These are phyloP conservation scores for Backusella liffmaniae DNA, from an alignment of 192 early-diverging fungal genomes.

Conservation along the genomic window DNA sequence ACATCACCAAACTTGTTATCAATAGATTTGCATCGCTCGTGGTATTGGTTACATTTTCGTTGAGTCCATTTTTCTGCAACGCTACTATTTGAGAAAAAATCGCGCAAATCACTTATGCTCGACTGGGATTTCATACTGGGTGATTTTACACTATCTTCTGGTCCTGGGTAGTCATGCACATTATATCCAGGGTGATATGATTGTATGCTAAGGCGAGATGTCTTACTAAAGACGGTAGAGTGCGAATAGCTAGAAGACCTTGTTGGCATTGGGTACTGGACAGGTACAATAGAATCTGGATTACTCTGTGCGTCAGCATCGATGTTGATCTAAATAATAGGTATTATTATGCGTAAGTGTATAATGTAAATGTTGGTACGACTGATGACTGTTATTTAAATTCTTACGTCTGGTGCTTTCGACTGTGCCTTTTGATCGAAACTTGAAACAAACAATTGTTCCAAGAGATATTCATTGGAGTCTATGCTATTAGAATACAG, in stretches of 20 bases:
- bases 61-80: constrained; percentile 27
- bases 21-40: constrained; percentile 15
- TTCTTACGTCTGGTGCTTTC: neutral
- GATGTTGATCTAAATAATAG: neutral
- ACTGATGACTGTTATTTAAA: neutral
- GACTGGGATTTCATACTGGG: constrained; percentile 5
- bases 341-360: neutral
- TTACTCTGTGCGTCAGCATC: neutral
- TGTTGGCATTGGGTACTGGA: neutral
- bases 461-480: constrained; percentile 11
- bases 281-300: neutral
- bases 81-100: constrained; percentile 15
- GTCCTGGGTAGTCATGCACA: neutral
- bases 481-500: constrained; percentile 19
- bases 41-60: constrained; percentile 24
- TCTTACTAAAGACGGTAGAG: neutral
- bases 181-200: constrained; percentile 4
- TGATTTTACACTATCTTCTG: neutral
- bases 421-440: constrained; percentile 12
- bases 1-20: constrained; percentile 34
- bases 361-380: neutral
- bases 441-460: constrained; percentile 34
- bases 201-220: neutral
- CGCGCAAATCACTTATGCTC: constrained; percentile 21
- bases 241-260: neutral